Base-by-base conservation (phyloP, 1,284 basidiomycete species). In the Ceratobasidium sp. region DNA sequence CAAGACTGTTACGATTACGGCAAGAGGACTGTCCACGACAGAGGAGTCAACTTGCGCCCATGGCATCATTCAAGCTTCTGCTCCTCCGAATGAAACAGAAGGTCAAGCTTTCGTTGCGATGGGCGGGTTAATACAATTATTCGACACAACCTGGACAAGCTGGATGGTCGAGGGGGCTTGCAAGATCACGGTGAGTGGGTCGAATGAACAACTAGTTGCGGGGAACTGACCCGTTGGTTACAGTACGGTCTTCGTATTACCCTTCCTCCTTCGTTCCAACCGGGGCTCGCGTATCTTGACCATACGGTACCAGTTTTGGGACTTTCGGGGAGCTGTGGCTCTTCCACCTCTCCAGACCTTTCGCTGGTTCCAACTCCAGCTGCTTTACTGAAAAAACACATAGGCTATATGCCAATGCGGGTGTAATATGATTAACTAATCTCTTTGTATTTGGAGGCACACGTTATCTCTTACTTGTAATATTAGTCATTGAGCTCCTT, bases 391-490 rank as follows among this genome's bases (percentile, higher is more conserved):
- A 72, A 72, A 56, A 72, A 72, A 16, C 22, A 41, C 31, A n/a
- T 49, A n/a, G 31, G 58, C 22, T 72, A 72, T 27, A 72, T 72
- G 68, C 68, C 68, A 51, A 72, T 72, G 68, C 56, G 56, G 37
- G 68, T 72, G 3, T 72, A 46, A 64, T 49, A 14, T 31, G 16
- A 72, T 39, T 3, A 9, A 19, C n/a, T 24, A 11, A 41, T 54
- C 34, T 41, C 22, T 13, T 9, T 48, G 9, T 43, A 29, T 27
- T 56, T 69, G 27, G 31, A 22, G 29, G 14, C 41, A 64, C 48
- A 31, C 3, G 6, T 16, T 39, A 14, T 3, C 11, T 58, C 37
- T 27, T 39, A 58, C 62, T 34, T 64, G 62, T 64, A 64, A 29
- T 13, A 64, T n/a, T 64, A 64, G 27, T 49, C 29, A 29, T 62